phyloP scores from a whole-genome alignment of 768 basidiomycete genomes.

The Obba rivulosa region DNA sequence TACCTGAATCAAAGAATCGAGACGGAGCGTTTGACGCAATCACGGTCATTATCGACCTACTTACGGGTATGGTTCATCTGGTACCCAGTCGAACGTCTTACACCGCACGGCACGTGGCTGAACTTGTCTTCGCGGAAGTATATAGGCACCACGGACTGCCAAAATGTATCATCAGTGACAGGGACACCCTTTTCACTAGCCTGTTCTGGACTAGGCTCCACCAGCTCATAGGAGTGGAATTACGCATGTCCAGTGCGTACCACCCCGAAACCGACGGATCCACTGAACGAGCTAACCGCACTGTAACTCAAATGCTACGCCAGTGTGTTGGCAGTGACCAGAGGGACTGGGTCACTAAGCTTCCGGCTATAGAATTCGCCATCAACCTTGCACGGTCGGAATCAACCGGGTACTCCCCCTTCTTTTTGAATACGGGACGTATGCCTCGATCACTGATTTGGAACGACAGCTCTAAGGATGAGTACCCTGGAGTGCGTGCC shows the following conservation, averaged over 20 bases:
- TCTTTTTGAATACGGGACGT: slow-evolving; percentile 20
- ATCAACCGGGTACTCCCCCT: slow-evolving; percentile 32
- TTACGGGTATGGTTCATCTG: slow-evolving; percentile 21
- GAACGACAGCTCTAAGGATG: slow-evolving; percentile 5
- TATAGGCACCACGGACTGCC: slow-evolving; percentile 33
- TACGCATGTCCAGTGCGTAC: slow-evolving; percentile 22
- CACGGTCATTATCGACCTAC: slow-evolving; percentile 17
- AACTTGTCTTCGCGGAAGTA: slow-evolving; percentile 28
- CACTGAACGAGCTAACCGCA: slow-evolving; percentile 15
- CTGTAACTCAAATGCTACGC: slow-evolving; percentile 14
- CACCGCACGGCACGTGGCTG: slow-evolving; percentile 26
- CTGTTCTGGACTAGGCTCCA: slow-evolving; percentile 27
- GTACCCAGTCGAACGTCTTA: slow-evolving; percentile 25
- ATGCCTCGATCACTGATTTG: slow-evolving; percentile 24
- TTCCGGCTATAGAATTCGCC: slow-evolving; percentile 34
- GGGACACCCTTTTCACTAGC: slow-evolving; percentile 29
- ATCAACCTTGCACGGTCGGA: slow-evolving; percentile 28
- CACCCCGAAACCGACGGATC: slow-evolving; percentile 29
- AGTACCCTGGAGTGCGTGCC: slow-evolving; percentile 22
- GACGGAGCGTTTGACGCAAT: slow-evolving; percentile 20
- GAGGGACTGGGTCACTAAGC: slow-evolving; percentile 24
- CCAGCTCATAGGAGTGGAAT: slow-evolving; percentile 13
- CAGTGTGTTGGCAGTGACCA: slow-evolving; percentile 7
- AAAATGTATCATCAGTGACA: slow-evolving; percentile 22
- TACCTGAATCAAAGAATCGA: slow-evolving; percentile 25